Evolutionary conservation across 2,329 filamentous ascomycete genomes (phyloP).

Genomic region (Colletotrichum sojae): DNA sequence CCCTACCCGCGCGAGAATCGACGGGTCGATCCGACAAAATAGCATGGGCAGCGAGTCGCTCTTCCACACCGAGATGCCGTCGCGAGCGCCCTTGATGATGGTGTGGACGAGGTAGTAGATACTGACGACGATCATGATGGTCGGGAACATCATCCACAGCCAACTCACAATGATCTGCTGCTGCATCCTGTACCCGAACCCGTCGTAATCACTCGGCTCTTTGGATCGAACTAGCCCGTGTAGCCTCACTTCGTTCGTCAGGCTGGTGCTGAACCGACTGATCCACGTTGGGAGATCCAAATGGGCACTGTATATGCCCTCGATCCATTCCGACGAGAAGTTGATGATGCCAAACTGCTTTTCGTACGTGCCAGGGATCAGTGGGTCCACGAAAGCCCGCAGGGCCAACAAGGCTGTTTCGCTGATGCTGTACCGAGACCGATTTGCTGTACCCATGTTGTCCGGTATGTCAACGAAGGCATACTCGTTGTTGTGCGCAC

Average conservation of each 20-base stretch:
- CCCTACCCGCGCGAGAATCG: slow-evolving; percentile 49
- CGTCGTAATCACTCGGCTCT: slow-evolving; percentile 45
- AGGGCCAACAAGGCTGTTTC: slow-evolving; percentile 49
- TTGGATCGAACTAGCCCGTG: slow-evolving; percentile 45
- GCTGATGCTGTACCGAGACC: slow-evolving; percentile 51
- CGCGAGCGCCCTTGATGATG: slow-evolving; percentile 51
- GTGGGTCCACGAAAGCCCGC: slow-evolving; percentile 49
- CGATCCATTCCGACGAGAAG: slow-evolving; percentile 56
- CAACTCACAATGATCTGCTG: slow-evolving; percentile 52
- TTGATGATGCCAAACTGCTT: slow-evolving; percentile 46
- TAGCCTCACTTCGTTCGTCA: slow-evolving; percentile 54
- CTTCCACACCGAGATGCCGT: slow-evolving; percentile 56
- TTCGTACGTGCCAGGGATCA: slow-evolving; percentile 51
- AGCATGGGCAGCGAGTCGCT: slow-evolving; percentile 55
- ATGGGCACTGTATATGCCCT: slow-evolving; percentile 53
- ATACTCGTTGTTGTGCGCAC: slow-evolving; percentile 48
- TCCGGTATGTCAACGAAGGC: slow-evolving; percentile 50
- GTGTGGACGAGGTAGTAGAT: slow-evolving; percentile 54
- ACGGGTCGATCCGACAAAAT: slow-evolving; percentile 53
- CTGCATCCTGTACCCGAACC: slow-evolving; percentile 48
- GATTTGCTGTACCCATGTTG: slow-evolving; percentile 45
- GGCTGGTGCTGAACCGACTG: slow-evolving; percentile 49
- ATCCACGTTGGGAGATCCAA: slow-evolving; percentile 51
- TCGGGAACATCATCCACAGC: slow-evolving; percentile 55
- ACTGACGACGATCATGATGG: slow-evolving; percentile 50